These are phyloP conservation scores for Pyrenochaeta sp. DNA, from an alignment of 2,329 filamentous ascomycete species.

Conservation along the genomic window DNA sequence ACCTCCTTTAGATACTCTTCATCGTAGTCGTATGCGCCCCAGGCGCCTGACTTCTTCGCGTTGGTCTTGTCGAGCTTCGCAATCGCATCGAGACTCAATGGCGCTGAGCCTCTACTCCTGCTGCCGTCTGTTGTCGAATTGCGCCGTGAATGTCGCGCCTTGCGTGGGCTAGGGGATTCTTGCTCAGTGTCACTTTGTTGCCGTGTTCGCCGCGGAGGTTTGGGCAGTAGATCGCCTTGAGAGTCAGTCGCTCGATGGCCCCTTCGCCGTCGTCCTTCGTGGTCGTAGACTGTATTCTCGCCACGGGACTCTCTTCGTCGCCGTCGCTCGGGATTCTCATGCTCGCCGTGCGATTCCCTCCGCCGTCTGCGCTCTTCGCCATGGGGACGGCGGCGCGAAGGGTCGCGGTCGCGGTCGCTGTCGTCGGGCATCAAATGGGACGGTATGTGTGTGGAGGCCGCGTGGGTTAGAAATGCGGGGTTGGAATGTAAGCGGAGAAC, in stretches of 20 bases:
- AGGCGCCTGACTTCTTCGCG: constrained; percentile 57
- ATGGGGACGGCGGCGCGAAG: constrained; percentile 30
- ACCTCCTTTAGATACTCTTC: constrained; percentile 50
- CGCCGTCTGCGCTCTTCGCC: constrained; percentile 40
- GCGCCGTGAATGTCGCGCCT: constrained; percentile 25
- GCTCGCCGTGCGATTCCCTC: constrained; percentile 37
- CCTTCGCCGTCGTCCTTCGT: constrained; percentile 38
- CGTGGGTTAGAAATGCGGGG: constrained; percentile 23
- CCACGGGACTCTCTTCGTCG: constrained; percentile 28
- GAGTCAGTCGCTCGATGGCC: constrained; percentile 52
- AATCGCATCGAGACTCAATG: constrained; percentile 66
- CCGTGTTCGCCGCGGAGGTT: constrained; percentile 24
- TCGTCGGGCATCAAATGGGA: constrained; percentile 15
- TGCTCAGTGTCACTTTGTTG: constrained; percentile 43
- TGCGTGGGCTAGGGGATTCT: constrained; percentile 35
- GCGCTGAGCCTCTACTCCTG: constrained; percentile 39
- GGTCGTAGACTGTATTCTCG: constrained; percentile 29
- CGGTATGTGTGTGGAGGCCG: constrained; percentile 1
- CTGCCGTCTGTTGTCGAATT: constrained; percentile 38
- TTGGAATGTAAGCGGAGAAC: constrained; percentile 10
- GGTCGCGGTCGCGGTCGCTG: constrained; percentile 32
- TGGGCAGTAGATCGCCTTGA: constrained; percentile 46
- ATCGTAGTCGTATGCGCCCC: constrained; percentile 53
- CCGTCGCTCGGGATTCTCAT: constrained; percentile 29
- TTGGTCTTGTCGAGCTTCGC: constrained; percentile 72